phyloP scores from a whole-genome alignment of 2,329 filamentous ascomycete genomes.

The Xylaria sp. region DNA sequence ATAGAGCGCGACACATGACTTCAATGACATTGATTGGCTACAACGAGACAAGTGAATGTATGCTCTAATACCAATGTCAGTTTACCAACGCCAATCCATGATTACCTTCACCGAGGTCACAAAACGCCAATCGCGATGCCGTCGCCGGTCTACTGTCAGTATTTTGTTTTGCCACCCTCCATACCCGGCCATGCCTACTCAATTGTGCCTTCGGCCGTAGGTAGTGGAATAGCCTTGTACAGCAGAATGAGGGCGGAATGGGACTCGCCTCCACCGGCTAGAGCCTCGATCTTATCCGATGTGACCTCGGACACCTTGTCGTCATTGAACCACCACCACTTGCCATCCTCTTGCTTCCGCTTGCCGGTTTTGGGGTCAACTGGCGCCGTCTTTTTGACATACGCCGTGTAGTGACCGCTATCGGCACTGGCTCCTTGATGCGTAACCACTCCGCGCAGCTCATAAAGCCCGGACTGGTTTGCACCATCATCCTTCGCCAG shows the following conservation, averaged over 20 bases:
- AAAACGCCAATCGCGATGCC: constrained; percentile 43
- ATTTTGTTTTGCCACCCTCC: background rate
- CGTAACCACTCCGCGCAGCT: constrained; percentile 92
- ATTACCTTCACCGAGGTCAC: constrained; percentile 20
- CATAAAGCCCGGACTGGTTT: constrained; percentile 95
- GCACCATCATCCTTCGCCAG: constrained; percentile 81
- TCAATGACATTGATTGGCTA: constrained; percentile 13
- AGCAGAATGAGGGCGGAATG: constrained; percentile 85
- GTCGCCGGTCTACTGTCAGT: background rate
- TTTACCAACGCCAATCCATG: constrained; percentile 28
- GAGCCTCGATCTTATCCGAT: constrained; percentile 87
- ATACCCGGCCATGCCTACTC: constrained; percentile 41
- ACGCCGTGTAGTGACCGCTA: constrained; percentile 97
- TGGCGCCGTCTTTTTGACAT: constrained; percentile 88
- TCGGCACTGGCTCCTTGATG: constrained; percentile 97
- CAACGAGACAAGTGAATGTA: constrained; percentile 21
- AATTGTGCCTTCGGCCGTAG: constrained; percentile 61
- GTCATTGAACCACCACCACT: constrained; percentile 99
- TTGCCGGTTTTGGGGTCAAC: constrained; percentile 81
- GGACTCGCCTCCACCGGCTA: constrained; percentile 89
- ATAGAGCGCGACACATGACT: background rate
- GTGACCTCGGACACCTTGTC: constrained; percentile 95
- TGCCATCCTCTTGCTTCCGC: constrained; percentile 84
- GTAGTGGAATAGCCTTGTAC: constrained; percentile 79
- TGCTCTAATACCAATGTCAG: constrained; percentile 39